Conservation (phyloP, 2,329 filamentous ascomycete species). For the Ascocoryne sarcoides region DNA sequence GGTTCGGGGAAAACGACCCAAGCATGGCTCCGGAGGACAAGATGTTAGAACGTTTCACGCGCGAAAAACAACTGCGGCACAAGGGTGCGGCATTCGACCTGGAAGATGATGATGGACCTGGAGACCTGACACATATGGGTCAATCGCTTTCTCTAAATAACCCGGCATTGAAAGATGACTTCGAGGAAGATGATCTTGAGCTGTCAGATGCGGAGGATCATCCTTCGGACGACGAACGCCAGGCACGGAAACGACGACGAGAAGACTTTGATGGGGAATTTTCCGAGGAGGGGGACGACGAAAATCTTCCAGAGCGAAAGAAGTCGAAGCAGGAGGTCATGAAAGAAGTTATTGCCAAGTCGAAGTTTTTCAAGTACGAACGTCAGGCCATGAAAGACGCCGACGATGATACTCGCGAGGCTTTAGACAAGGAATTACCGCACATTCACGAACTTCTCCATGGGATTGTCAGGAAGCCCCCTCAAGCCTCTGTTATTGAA, state of each 20-base stretch:
- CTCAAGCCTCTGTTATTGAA: slow-evolving; percentile 30
- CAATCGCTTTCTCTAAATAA: slow-evolving; percentile 59
- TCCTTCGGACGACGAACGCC: slow-evolving; percentile 43
- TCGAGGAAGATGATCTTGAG: slow-evolving; percentile 65
- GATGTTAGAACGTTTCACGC: slow-evolving; percentile 82
- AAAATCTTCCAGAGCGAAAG: slow-evolving; percentile 66
- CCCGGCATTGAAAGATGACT: slow-evolving; percentile 56
- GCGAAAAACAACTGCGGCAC: slow-evolving; percentile 72
- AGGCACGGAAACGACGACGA: slow-evolving; percentile 49
- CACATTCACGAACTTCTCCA: slow-evolving; percentile 66
- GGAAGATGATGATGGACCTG: slow-evolving; percentile 68
- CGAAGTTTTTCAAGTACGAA: slow-evolving; percentile 90
- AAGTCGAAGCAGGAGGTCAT: slow-evolving; percentile 96
- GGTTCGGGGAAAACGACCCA: slow-evolving; percentile 93
- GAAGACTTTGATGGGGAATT: slow-evolving; percentile 38
- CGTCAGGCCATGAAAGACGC: slow-evolving; percentile 87
- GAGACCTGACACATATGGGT: slow-evolving; percentile 75
- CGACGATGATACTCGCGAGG: slow-evolving; percentile 76
- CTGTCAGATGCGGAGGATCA: slow-evolving; percentile 49
- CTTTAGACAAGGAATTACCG: slow-evolving; percentile 75
- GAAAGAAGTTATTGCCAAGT: slow-evolving; percentile 96
- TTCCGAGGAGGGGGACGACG: slow-evolving; percentile 40
- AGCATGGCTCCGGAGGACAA: slow-evolving; percentile 89
- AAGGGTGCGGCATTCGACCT: slow-evolving; percentile 80
- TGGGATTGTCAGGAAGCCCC: slow-evolving; percentile 42